These are phyloP conservation scores for Amaranthus palmeri DNA, from an alignment of 148 eudicot genomes.

Conservation along the genomic window DNA sequence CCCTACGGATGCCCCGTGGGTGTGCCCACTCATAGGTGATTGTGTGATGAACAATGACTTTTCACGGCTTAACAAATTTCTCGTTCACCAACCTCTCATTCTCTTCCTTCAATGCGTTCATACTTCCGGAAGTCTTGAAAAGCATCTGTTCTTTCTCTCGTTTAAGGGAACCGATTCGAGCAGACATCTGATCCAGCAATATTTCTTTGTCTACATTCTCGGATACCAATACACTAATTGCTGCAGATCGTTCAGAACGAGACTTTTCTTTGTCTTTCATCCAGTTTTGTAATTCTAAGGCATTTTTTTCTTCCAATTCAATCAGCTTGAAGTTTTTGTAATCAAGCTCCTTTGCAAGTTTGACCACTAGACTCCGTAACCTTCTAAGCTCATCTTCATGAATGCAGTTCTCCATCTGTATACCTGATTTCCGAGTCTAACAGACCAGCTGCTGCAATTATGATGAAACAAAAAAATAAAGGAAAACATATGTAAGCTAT, in stretches of 20 bases:
- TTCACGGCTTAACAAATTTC: background rate
- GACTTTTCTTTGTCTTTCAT: constrained; percentile 16
- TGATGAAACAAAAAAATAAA: background rate
- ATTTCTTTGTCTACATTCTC: constrained; percentile 16
- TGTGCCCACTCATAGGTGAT: no score
- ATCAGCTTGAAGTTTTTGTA: constrained; percentile 25
- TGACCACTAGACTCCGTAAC: constrained; percentile 18
- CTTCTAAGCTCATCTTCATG: constrained; percentile 16
- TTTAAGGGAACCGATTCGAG: background rate
- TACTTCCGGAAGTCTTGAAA: constrained; percentile 3
- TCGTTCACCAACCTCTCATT: constrained; percentile 10
- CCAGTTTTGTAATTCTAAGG: background rate
- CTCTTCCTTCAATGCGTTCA: constrained; percentile 15
- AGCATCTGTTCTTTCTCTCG: constrained; percentile 21
- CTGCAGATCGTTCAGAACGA: constrained; percentile 11
- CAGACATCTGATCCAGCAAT: constrained; percentile 17
- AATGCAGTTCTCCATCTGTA: constrained; percentile 18
- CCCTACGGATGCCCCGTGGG: no score
- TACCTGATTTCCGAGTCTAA: background rate
- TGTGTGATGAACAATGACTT: no score
- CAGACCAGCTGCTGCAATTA: constrained; percentile 5
- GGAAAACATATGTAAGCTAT: background rate
- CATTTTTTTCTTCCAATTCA: constrained; percentile 13
- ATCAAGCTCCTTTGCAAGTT: constrained; percentile 25
- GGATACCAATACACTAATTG: constrained; percentile 13